A percentile compares a stretch with the other conserved stretches of the same genome.
These are phyloP conservation scores for Cudoniella acicularis DNA, from an alignment of 495 filamentous ascomycete genomes.

Conservation along the genomic window DNA sequence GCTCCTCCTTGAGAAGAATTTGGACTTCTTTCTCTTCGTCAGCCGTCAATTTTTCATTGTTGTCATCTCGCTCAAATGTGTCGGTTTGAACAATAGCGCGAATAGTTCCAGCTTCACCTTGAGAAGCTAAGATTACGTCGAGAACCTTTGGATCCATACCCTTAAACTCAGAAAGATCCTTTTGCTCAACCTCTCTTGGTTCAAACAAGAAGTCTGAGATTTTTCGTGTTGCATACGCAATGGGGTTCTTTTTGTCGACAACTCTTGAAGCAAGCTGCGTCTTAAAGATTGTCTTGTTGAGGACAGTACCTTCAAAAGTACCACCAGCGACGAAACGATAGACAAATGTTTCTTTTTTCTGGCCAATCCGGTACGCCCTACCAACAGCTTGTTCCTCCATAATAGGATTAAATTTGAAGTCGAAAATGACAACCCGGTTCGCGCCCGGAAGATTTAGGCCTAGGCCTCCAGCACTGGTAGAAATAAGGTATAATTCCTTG, in stretches of 20 bases:
- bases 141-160: constrained; percentile 67
- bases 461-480: constrained; percentile 74
- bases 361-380: constrained; percentile 82
- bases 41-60: constrained; percentile 52
- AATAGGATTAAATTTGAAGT: constrained; percentile 75
- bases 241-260: constrained; percentile 76
- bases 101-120: constrained; percentile 36
- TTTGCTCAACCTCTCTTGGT: constrained; percentile 47
- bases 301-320: constrained; percentile 70
- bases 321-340: constrained; percentile 81
- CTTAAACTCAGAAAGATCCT: constrained; percentile 47
- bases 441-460: constrained; percentile 83
- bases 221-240: constrained; percentile 49
- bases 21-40: constrained; percentile 51
- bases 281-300: constrained; percentile 75
- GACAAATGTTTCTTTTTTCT: constrained; percentile 77
- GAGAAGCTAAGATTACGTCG: constrained; percentile 56
- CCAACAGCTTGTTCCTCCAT: constrained; percentile 88
- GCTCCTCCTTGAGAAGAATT: constrained; percentile 38
- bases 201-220: constrained; percentile 51
- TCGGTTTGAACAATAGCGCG: constrained; percentile 52
- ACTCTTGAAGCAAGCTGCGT: constrained; percentile 71
- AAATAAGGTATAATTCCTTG: constrained; percentile 67
- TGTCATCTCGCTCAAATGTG: constrained; percentile 54
- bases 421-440: constrained; percentile 85